Conservation (phyloP, 805 yeast genomes). For the Nakazawaea anatomiae region DNA sequence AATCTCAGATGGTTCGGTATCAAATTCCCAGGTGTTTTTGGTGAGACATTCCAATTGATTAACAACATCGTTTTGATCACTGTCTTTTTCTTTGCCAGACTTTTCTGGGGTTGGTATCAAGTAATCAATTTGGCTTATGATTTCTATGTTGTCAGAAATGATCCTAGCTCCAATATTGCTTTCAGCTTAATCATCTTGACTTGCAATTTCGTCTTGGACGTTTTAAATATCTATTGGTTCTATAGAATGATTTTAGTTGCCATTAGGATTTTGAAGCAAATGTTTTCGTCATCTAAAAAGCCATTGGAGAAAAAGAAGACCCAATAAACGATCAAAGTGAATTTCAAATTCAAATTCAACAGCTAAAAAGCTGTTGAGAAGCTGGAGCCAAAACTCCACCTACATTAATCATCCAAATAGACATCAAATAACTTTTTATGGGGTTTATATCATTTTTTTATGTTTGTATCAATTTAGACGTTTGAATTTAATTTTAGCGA, state of each 20-base stretch:
- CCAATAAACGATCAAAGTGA: slow-evolving; percentile 10
- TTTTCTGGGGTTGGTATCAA: slow-evolving; percentile 34
- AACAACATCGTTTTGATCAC: slow-evolving; percentile 27
- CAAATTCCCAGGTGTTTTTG: slow-evolving; percentile 22
- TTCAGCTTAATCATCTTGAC: slow-evolving; percentile 22
- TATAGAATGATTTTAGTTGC: slow-evolving; percentile 31
- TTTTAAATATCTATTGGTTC: slow-evolving; percentile 31
- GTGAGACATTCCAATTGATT: slow-evolving; percentile 22
- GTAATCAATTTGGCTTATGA: slow-evolving; percentile 22
- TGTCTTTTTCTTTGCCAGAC: slow-evolving; percentile 28
- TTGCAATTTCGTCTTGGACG: slow-evolving; percentile 27
- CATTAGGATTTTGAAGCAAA: slow-evolving; percentile 25
- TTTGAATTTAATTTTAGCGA: no score
- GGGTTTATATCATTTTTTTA: no score
- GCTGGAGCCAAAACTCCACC: no score
- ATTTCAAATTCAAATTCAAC: no score
- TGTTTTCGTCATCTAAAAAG: slow-evolving; percentile 16
- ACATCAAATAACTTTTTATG: no score
- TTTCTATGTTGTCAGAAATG: slow-evolving; percentile 19
- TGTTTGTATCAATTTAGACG: no score
- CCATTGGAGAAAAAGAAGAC: slow-evolving; percentile 18
- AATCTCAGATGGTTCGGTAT: slow-evolving; percentile 31
- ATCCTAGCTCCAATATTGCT: slow-evolving; percentile 21
- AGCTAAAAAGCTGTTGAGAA: no score
- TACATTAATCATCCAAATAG: no score